Conservation (phyloP, 2,329 filamentous ascomycete species). For the Dactylonectria macrodidyma region DNA sequence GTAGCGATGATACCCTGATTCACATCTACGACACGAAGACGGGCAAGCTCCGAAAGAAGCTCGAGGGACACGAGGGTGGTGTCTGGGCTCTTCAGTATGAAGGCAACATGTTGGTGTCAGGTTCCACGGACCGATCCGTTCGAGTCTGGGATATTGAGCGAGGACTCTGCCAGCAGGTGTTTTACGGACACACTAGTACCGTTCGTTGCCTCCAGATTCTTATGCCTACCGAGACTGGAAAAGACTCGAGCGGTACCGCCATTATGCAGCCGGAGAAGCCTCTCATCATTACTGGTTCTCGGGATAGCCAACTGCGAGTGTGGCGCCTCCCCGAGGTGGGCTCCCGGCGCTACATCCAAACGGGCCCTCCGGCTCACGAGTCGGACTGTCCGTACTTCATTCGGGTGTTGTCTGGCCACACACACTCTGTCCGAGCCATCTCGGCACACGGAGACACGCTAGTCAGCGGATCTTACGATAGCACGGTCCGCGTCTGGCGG, state of each 20-base stretch:
- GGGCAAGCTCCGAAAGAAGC: conserved; percentile 83
- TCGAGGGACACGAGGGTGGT: conserved; percentile 95
- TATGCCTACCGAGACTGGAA: conserved; percentile 85
- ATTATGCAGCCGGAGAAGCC: conserved; percentile 96
- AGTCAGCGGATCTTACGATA: conserved; percentile 98
- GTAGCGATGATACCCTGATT: conserved; percentile 97
- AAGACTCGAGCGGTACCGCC: conserved; percentile 77
- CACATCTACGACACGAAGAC: conserved; percentile 99
- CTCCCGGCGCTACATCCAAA: conserved; percentile 84
- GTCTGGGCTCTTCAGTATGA: conserved; percentile 99
- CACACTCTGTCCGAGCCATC: conserved; percentile 95
- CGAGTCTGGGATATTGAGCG: conserved; percentile 99
- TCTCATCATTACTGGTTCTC: conserved; percentile 95
- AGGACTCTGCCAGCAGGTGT: conserved; percentile 93
- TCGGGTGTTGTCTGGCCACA: conserved; percentile 86
- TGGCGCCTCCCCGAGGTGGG: conserved; percentile 92
- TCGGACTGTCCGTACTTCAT: conserved; percentile 96
- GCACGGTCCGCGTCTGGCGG: conserved; percentile 94
- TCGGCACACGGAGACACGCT: conserved; percentile 94
- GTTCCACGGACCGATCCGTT: conserved; percentile 96
- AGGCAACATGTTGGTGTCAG: conserved; percentile 94
- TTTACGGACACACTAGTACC: conserved; percentile 97
- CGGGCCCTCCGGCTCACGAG: conserved; percentile 79
- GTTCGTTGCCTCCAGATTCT: conserved; percentile 96
- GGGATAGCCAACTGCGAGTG: conserved; percentile 93